Conservation (phyloP, 192 early-diverging fungal species). For the Linnemannia zychae region DNA sequence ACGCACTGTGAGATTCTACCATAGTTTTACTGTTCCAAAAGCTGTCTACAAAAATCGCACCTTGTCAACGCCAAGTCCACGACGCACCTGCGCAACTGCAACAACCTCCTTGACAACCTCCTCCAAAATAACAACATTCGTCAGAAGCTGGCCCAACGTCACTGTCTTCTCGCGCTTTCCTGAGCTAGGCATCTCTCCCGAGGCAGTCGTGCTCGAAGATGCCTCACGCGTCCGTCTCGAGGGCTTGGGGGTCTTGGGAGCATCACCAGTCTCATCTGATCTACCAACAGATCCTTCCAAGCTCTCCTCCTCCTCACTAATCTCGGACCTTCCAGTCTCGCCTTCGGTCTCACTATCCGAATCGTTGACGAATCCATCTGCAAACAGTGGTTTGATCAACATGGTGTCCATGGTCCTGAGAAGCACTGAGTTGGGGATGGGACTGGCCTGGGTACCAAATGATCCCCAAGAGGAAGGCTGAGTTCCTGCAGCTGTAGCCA, state of each 20-base stretch:
- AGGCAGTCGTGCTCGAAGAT: background rate
- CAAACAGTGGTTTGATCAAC: conserved; percentile 67
- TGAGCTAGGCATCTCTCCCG: conserved; percentile 33
- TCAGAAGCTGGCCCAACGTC: conserved; percentile 74
- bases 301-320: conserved; percentile 37
- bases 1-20: too few species aligned
- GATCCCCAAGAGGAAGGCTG: conserved; percentile 38
- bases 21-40: too few species aligned
- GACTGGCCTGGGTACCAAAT: conserved; percentile 11
- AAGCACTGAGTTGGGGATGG: conserved; percentile 39
- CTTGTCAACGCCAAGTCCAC: conserved; percentile 82
- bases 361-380: conserved; percentile 67
- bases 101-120: conserved; percentile 94
- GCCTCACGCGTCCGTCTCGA: conserved; percentile 10
- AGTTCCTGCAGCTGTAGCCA: background rate
- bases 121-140: conserved; percentile 93
- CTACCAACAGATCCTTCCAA: conserved; percentile 1
- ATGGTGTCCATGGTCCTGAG: conserved; percentile 57
- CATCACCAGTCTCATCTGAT: conserved; percentile 16
- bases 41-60: conserved; percentile 56
- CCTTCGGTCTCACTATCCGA: conserved; percentile 60
- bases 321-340: conserved; percentile 39
- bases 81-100: conserved; percentile 83
- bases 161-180: conserved; percentile 59
- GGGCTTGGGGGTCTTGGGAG: background rate